phyloP scores from a whole-genome alignment of 2,329 filamentous ascomycete species.

The Alternaria sp. region DNA sequence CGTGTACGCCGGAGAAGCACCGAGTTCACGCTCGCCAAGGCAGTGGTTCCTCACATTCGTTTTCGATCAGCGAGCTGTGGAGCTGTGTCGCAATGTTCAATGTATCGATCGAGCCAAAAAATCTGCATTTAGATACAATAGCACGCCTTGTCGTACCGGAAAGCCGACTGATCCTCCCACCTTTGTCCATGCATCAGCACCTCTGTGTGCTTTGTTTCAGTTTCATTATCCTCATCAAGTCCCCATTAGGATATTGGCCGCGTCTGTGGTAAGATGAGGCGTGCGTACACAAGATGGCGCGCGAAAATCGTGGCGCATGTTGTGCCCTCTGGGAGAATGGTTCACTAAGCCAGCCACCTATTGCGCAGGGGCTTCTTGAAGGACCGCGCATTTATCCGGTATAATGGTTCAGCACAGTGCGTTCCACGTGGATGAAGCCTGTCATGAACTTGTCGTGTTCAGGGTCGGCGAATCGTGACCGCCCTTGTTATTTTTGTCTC shows the following conservation, averaged over 20 bases:
- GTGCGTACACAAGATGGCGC: background rate
- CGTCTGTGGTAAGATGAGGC: background rate
- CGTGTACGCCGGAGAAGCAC: background rate
- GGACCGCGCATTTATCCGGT: conserved; percentile 26
- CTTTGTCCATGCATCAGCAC: background rate
- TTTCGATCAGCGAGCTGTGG: background rate
- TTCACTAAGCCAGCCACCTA: conserved; percentile 11
- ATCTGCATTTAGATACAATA: background rate
- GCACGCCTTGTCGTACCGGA: background rate
- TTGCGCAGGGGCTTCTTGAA: conserved; percentile 14
- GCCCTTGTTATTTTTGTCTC: conserved; percentile 22
- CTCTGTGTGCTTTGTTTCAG: background rate
- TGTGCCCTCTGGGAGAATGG: conserved; percentile 11
- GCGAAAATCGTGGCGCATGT: conserved; percentile 7
- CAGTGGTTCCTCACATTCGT: conserved; percentile 2
- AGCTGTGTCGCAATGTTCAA: background rate
- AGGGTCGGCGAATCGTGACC: conserved; percentile 3
- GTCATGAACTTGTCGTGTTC: conserved; percentile 10
- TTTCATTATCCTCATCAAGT: background rate
- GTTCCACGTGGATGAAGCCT: conserved; percentile 31
- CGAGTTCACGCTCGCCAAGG: conserved; percentile 6
- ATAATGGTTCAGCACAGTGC: conserved; percentile 25
- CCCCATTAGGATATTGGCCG: background rate
- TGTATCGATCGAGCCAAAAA: background rate
- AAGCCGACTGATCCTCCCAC: background rate